Evolutionary conservation across 2,329 filamentous ascomycete species (phyloP).

Genomic region (Botryotinia calthae): DNA sequence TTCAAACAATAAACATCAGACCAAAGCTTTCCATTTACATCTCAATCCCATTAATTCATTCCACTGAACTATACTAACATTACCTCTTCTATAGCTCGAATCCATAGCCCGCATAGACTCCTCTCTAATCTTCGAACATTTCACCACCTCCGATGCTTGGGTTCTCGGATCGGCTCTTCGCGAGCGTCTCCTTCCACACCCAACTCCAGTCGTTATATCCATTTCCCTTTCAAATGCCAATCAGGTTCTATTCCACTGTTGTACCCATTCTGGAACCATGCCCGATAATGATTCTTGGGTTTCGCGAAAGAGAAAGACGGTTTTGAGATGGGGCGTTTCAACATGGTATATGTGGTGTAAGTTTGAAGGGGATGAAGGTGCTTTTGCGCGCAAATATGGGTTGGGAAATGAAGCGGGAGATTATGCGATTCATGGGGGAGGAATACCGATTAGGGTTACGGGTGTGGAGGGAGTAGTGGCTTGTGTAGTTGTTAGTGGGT

Average conservation of each 20-base stretch:
- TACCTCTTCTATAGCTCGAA: slow-evolving; percentile 32
- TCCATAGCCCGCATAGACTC: slow-evolving; percentile 36
- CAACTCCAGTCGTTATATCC: slow-evolving; percentile 58
- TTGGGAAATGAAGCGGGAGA: slow-evolving; percentile 55
- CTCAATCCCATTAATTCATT: not conserved
- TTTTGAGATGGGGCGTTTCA: slow-evolving; percentile 66
- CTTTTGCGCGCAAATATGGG: slow-evolving; percentile 64
- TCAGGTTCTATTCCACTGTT: slow-evolving; percentile 68
- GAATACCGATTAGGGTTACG: slow-evolving; percentile 66
- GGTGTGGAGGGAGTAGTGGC: slow-evolving; percentile 75
- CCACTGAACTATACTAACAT: not conserved
- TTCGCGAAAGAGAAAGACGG: slow-evolving; percentile 66
- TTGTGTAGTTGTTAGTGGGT: slow-evolving; percentile 71
- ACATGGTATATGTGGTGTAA: slow-evolving; percentile 72
- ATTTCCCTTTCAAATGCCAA: slow-evolving; percentile 58
- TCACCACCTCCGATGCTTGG: slow-evolving; percentile 64
- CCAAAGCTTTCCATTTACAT: not conserved
- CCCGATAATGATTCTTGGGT: slow-evolving; percentile 74
- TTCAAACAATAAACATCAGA: not conserved
- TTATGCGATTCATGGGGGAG: slow-evolving; percentile 79
- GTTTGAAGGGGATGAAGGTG: slow-evolving; percentile 59
- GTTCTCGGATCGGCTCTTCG: slow-evolving; percentile 63
- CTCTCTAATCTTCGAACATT: slow-evolving; percentile 42
- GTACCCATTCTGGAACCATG: slow-evolving; percentile 62
- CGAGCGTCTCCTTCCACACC: slow-evolving; percentile 56